Base-by-base conservation (phyloP, 805 yeast genomes). In the Saccharomycopsis sp. region DNA sequence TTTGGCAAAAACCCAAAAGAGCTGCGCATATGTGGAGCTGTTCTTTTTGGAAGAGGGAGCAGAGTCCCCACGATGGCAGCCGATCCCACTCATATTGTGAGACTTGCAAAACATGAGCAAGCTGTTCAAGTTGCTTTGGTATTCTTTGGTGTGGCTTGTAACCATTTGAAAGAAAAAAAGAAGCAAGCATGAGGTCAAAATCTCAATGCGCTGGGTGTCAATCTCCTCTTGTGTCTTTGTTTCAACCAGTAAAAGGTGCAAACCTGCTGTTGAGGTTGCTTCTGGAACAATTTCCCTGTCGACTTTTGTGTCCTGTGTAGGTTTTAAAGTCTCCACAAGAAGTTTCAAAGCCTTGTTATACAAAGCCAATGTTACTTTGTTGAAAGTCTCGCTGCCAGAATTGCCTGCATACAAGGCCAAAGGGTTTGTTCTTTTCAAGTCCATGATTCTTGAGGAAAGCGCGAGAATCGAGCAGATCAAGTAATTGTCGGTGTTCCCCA, bases 1-100 rank as follows among this genome's bases (percentile, higher is more conserved):
- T n/a, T 35, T 8, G 4, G 31, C 39, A 22, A 46, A 33, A 6
- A 34, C 13, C 49, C 42, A 43, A 19, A 46, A 46, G 13, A 43
- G 26, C 23, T 39, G 38, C 25, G 26, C 8, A 3, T 30, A 10
- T 16, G 30, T 18, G 9, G 15, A 20, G 7, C 17, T 38, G 9
- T 4, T 18, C 10, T 25, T 31, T 8, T 15, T 5, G 10, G 18
- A 4, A 19, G n/a, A 7, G 5, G 29, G 34, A 18, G 8, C 13
- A 13, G 31, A 29, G 9, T 30, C 16, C 27, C 27, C 27, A 25
- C 27, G 9, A 9, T 25, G 27, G 2, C n/a, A 25, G 12, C 30
- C 25, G n/a, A 40, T 31, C 4, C 39, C 48, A 27, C 29, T 20
- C 19, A 46, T 31, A 3, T 40, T n/a, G 16, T 21, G 36, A 3